phyloP scores from a whole-genome alignment of 106 monocot genomes.

The Xerophyta viscosa region DNA sequence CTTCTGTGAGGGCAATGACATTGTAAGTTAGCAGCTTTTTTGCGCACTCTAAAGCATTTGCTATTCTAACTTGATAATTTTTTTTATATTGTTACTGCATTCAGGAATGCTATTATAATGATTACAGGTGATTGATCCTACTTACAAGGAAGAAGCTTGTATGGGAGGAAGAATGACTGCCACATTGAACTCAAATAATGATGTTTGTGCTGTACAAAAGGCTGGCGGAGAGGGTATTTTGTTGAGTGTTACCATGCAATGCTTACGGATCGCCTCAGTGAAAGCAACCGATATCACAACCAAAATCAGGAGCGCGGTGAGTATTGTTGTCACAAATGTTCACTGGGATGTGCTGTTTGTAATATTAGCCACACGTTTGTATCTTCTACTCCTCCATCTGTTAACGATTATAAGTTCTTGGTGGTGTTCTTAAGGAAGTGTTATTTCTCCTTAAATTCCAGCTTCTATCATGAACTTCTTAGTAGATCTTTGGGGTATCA shows the following conservation, averaged over 20 bases:
- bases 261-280: slow-evolving; percentile 64
- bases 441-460: no score
- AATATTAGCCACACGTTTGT: no score
- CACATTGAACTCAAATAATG: slow-evolving; percentile 80
- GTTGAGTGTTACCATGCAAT: slow-evolving; percentile 58
- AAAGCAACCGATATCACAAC: slow-evolving; percentile 77
- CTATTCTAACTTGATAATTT: neutral
- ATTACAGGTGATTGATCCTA: slow-evolving; percentile 78
- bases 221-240: slow-evolving; percentile 75
- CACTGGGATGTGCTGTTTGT: no score
- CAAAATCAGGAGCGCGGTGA: slow-evolving; percentile 76
- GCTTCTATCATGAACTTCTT: no score
- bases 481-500: no score
- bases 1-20: slow-evolving; percentile 72
- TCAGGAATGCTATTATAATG: neutral
- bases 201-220: slow-evolving; percentile 89
- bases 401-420: no score
- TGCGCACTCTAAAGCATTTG: neutral
- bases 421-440: no score
- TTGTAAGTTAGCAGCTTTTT: slow-evolving; percentile 35
- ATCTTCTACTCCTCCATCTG: no score
- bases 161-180: slow-evolving; percentile 88
- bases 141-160: slow-evolving; percentile 71
- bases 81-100: neutral
- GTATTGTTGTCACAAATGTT: no score